Conservation (phyloP, 1,284 basidiomycete genomes). For the Pyrrhoderma noxium region DNA sequence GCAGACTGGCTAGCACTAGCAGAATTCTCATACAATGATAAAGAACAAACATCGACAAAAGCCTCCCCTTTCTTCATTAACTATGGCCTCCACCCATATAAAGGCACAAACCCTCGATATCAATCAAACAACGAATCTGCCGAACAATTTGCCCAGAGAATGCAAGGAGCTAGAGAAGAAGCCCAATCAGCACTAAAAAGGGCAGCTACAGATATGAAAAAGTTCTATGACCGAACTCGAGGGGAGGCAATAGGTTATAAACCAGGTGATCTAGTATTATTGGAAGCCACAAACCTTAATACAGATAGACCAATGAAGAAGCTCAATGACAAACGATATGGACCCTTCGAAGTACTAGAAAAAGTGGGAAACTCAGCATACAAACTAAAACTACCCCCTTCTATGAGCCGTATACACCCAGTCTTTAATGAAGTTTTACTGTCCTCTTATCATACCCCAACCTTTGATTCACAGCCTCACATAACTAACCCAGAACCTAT, state of each 20-base stretch:
- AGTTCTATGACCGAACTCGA: too few relatives aligned
- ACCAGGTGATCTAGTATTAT: too few relatives aligned
- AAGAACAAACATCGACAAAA: not conserved
- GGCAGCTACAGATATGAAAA: too few relatives aligned
- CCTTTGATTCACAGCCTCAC: not conserved
- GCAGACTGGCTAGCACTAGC: not conserved
- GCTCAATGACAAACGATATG: not conserved
- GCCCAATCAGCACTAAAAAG: too few relatives aligned
- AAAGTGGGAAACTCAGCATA: slow-evolving; percentile 2
- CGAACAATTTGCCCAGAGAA: too few relatives aligned
- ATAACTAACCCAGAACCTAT: not conserved
- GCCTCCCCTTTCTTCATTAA: not conserved
- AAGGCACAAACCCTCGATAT: not conserved
- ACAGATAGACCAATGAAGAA: not conserved
- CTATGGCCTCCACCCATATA: not conserved
- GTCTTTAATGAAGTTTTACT: slow-evolving; percentile 2
- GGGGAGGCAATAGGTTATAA: too few relatives aligned
- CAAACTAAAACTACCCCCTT: too few relatives aligned
- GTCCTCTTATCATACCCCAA: not conserved
- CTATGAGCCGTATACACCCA: not conserved
- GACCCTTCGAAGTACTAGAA: not conserved
- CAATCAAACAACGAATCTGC: too few relatives aligned
- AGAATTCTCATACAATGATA: slow-evolving; percentile 1
- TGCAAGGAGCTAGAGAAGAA: too few relatives aligned
- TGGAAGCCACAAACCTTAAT: not conserved